A percentile compares a stretch with the other conserved stretches of the same genome.
Conservation (phyloP, 192 early-diverging fungal genomes). For the Jimgerdemannia lactiflua region DNA sequence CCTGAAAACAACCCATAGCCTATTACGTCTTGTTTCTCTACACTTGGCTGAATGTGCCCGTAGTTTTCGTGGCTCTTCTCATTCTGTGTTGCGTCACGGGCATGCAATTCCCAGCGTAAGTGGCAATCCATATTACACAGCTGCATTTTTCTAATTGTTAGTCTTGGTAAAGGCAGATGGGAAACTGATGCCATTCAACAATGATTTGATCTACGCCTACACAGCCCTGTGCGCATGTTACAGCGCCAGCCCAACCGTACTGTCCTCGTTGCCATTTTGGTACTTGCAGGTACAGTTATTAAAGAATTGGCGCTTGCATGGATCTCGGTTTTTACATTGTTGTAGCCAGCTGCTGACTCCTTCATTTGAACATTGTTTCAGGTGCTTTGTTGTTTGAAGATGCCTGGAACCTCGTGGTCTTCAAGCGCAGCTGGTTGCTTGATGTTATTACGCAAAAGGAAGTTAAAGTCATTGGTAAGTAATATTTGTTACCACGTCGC, state of each 20-base stretch:
- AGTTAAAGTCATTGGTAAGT: conserved; percentile 27
- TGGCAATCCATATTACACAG: background rate
- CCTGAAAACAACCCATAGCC: background rate
- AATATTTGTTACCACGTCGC: background rate
- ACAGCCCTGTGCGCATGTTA: conserved; percentile 30
- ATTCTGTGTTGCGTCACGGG: background rate
- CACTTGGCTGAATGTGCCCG: background rate
- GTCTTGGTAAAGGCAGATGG: background rate
- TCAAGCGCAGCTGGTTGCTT: conserved; percentile 24
- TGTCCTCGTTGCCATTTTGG: conserved; percentile 26
- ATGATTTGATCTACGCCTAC: background rate
- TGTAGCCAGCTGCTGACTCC: background rate
- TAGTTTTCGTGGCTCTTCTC: background rate
- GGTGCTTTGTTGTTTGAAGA: conserved; percentile 33
- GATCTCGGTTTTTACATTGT: background rate
- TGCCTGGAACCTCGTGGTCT: conserved; percentile 32
- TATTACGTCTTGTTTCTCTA: background rate
- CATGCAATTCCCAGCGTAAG: background rate
- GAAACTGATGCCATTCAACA: background rate
- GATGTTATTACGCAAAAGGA: conserved; percentile 18
- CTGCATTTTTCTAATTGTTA: background rate
- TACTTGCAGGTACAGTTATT: conserved; percentile 24
- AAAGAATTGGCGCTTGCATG: background rate
- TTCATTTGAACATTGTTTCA: background rate
- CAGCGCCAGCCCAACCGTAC: conserved; percentile 27